phyloP scores from a whole-genome alignment of 192 early-diverging fungal species.

The Coemansia sp. region DNA sequence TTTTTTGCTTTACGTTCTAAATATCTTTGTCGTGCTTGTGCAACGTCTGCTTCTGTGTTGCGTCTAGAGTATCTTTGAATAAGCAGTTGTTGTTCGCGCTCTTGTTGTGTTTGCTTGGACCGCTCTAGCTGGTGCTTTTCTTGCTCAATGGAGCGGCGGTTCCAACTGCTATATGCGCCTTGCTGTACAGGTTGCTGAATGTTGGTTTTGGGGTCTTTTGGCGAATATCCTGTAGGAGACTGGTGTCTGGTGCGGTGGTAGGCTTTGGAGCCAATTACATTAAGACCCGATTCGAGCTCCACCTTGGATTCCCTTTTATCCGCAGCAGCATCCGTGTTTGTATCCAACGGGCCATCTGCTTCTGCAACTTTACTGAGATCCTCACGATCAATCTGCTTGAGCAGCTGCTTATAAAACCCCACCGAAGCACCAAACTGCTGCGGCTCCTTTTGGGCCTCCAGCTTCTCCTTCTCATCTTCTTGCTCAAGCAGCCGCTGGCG shows the following conservation, averaged over 20 bases:
- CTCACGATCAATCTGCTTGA: constrained; percentile 58
- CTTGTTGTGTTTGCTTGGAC: constrained; percentile 3
- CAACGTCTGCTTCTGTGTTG: constrained; percentile 26
- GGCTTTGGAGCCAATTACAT: neutral
- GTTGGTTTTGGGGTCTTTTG: neutral
- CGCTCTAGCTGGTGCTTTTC: constrained; percentile 3
- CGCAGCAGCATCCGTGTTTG: neutral
- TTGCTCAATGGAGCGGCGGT: neutral
- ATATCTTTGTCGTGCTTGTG: constrained; percentile 34
- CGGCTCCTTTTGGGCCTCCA: constrained; percentile 11
- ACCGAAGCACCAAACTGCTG: constrained; percentile 7
- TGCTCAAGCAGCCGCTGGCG: constrained; percentile 24
- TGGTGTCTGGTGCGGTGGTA: neutral
- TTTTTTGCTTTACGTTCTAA: constrained; percentile 11
- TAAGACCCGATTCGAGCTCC: neutral
- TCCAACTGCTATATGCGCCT: neutral
- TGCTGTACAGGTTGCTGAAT: neutral
- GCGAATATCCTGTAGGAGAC: neutral
- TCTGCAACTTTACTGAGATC: constrained; percentile 64
- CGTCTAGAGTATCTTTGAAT: constrained; percentile 33
- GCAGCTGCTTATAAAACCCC: constrained; percentile 24
- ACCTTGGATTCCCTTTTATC: neutral
- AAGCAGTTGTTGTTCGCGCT: constrained; percentile 14
- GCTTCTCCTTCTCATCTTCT: constrained; percentile 16
- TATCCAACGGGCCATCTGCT: neutral